Percentiles rank a stretch among this genome's conserved stretches.
phyloP scores from a whole-genome alignment of 495 filamentous ascomycete species.

The Daldinia bambusicola region DNA sequence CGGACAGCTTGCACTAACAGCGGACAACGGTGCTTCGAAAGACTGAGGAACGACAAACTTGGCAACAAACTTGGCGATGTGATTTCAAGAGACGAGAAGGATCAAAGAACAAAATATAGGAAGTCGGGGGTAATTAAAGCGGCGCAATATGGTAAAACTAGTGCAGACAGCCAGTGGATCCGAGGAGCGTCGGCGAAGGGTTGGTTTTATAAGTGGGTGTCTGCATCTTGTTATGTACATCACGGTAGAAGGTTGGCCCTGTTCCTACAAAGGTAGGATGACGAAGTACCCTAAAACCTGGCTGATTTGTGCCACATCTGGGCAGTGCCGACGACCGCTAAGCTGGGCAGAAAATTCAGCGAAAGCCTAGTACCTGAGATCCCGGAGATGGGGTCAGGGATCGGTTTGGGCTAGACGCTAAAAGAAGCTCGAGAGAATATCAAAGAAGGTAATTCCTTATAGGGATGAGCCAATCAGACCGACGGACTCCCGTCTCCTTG shows the following conservation, averaged over 20 bases:
- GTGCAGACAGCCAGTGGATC: slow-evolving; percentile 37
- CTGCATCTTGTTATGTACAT: slow-evolving; percentile 25
- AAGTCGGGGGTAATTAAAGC: slow-evolving; percentile 44
- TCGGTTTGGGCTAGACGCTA: slow-evolving; percentile 45
- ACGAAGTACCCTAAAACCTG: slow-evolving; percentile 37
- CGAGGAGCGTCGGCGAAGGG: slow-evolving; percentile 37
- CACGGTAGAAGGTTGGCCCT: background rate
- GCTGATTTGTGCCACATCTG: slow-evolving; percentile 28
- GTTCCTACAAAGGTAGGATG: slow-evolving; percentile 19
- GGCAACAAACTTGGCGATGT: slow-evolving; percentile 26
- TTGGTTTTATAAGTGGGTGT: slow-evolving; percentile 45
- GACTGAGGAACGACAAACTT: slow-evolving; percentile 21
- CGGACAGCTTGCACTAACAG: slow-evolving; percentile 21
- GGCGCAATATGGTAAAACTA: slow-evolving; percentile 42
- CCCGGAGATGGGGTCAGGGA: slow-evolving; percentile 32
- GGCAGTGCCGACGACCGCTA: slow-evolving; percentile 35
- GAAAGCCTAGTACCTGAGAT: slow-evolving; percentile 39
- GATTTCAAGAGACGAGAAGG: slow-evolving; percentile 18
- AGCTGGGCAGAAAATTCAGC: slow-evolving; percentile 33
- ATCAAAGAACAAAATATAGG: slow-evolving; percentile 36
- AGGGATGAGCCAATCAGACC: slow-evolving; percentile 38
- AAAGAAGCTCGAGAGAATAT: slow-evolving; percentile 45
- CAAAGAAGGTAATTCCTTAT: slow-evolving; percentile 47
- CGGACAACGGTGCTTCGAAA: slow-evolving; percentile 8
- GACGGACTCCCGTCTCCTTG: slow-evolving; percentile 15